These are phyloP conservation scores for Polyporus tsugae DNA, from an alignment of 1,284 basidiomycete species.

Conservation along the genomic window DNA sequence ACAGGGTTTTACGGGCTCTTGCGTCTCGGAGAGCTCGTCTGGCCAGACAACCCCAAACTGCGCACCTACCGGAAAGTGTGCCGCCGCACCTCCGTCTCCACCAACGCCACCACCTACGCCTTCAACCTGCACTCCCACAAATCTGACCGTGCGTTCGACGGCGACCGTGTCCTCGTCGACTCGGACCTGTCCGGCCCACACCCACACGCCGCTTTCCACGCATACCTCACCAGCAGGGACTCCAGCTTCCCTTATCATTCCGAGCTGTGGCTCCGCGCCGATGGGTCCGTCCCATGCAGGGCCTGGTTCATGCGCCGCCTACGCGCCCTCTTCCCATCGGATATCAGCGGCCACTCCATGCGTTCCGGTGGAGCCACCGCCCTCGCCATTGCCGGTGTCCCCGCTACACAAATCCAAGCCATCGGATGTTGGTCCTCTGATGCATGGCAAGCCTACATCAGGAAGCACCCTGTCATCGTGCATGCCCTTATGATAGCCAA, in stretches of 20 bases:
- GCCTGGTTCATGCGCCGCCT: constrained; percentile 37
- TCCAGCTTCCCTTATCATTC: constrained; percentile 24
- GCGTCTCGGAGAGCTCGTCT: background rate
- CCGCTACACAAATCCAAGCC: constrained; percentile 45
- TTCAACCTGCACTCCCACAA: background rate
- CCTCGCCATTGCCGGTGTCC: constrained; percentile 41
- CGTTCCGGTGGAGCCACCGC: constrained; percentile 48
- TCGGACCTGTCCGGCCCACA: too few relatives aligned
- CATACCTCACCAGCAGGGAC: constrained; percentile 35
- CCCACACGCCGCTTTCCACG: too few relatives aligned
- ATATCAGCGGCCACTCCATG: constrained; percentile 45
- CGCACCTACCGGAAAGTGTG: background rate
- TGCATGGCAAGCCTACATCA: constrained; percentile 47
- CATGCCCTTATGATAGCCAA: background rate
- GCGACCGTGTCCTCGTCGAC: too few relatives aligned
- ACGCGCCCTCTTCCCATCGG: constrained; percentile 21
- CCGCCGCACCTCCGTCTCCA: background rate
- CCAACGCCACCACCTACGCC: background rate
- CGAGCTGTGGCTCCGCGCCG: constrained; percentile 34
- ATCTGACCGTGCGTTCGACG: too few relatives aligned
- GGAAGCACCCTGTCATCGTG: constrained; percentile 43
- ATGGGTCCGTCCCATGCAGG: too few relatives aligned
- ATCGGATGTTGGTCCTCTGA: constrained; percentile 48
- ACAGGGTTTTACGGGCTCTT: background rate
- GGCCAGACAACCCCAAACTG: background rate